Evolutionary conservation across 345 rosid genomes (phyloP).

Genomic region (Eucalyptus victrix): DNA sequence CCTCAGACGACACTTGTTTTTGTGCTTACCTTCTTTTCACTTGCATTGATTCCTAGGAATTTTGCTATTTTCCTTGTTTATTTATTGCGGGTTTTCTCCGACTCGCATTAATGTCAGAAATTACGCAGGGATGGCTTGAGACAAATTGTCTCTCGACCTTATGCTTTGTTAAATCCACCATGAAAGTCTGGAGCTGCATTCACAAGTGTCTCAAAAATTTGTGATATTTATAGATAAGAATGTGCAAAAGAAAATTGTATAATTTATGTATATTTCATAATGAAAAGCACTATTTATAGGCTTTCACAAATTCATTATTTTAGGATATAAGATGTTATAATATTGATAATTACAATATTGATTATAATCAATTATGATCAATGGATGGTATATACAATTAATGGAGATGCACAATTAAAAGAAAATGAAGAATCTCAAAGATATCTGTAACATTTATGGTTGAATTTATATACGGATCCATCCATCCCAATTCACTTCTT

Average conservation of each 20-base stretch:
- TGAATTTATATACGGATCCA: background rate
- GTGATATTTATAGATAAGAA: background rate
- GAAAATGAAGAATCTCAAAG: background rate
- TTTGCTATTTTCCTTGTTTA: background rate
- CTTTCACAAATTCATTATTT: background rate
- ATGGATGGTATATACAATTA: background rate
- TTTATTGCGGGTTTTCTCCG: background rate
- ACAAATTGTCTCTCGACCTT: background rate
- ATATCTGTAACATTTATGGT: background rate
- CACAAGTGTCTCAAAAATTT: background rate
- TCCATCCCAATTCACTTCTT: background rate
- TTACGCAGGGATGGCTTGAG: background rate
- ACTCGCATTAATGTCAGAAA: background rate
- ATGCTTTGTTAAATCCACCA: background rate
- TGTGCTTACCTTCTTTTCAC: background rate
- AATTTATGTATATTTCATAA: background rate
- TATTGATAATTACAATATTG: background rate
- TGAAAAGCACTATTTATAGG: background rate
- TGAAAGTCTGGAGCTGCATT: background rate
- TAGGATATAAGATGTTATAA: rapidly evolving
- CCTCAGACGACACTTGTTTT: background rate
- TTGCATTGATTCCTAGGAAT: background rate
- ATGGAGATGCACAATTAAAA: background rate
- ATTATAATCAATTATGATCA: background rate
- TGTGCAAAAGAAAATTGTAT: background rate